A percentile compares a stretch with the other conserved stretches of the same genome.
Conservation (phyloP, 805 yeast genomes). For the Vanderwaltozyma verrucispora region DNA sequence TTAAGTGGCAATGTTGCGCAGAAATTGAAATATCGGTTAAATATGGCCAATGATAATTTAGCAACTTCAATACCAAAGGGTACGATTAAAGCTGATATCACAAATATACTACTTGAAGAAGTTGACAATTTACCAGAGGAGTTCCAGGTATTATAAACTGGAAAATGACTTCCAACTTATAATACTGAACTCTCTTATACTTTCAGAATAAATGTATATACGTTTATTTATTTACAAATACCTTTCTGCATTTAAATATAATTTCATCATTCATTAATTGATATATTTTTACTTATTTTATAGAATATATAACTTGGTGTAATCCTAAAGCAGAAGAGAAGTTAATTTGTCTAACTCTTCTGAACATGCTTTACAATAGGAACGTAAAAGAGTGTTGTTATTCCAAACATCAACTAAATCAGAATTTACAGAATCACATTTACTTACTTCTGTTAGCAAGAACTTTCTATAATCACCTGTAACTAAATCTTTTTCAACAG, state of each 20-base stretch:
- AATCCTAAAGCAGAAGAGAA: slow-evolving; percentile 3
- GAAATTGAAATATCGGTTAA: slow-evolving; percentile 45
- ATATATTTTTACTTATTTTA: background rate
- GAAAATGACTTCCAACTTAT: no score
- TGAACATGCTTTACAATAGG: slow-evolving; percentile 28
- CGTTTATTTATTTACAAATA: no score
- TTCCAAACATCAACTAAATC: slow-evolving; percentile 18
- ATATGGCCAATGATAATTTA: slow-evolving; percentile 30
- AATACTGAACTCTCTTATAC: no score
- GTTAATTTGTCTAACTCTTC: slow-evolving; percentile 21
- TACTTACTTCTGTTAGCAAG: slow-evolving; percentile 47
- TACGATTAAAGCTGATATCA: background rate
- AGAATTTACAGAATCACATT: slow-evolving; percentile 39
- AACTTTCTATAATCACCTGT: slow-evolving; percentile 62
- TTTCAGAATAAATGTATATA: no score
- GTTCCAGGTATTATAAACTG: background rate
- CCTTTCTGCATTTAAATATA: no score
- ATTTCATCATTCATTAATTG: no score
- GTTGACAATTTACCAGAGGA: slow-evolving; percentile 33
- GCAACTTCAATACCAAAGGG: background rate
- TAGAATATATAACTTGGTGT: background rate
- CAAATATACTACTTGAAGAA: slow-evolving; percentile 33
- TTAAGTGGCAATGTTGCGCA: slow-evolving; percentile 28
- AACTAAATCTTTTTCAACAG: slow-evolving; percentile 52
- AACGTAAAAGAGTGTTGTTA: slow-evolving; percentile 17